Evolutionary conservation across 1,139 yeast genomes (phyloP).

Genomic region (Hanseniaspora uvarum): DNA sequence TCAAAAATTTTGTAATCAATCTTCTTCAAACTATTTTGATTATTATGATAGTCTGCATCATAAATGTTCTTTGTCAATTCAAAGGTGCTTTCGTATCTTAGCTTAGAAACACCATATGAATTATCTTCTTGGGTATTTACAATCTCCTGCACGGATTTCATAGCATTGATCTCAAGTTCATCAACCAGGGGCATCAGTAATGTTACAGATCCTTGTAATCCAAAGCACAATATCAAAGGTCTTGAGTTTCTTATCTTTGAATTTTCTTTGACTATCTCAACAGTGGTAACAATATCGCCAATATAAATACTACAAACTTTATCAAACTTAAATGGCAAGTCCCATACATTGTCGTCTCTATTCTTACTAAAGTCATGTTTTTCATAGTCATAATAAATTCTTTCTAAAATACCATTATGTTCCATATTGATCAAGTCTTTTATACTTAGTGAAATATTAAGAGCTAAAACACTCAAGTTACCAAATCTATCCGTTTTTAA

Average conservation of each 20-base stretch:
- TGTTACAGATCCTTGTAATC: constrained; percentile 14
- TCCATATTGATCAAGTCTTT: constrained; percentile 6
- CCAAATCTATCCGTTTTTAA: constrained; percentile 15
- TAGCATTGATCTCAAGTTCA: background rate
- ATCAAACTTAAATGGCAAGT: constrained; percentile 11
- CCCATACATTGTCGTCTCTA: constrained; percentile 17
- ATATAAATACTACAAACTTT: constrained; percentile 4
- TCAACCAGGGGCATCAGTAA: constrained; percentile 1
- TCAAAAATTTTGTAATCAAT: background rate
- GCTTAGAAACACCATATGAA: background rate
- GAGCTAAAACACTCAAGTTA: background rate
- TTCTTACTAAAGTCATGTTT: constrained; percentile 3
- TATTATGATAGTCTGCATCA: constrained; percentile 7
- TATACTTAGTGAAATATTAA: background rate
- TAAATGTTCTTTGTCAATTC: constrained; percentile 8
- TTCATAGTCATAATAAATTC: background rate
- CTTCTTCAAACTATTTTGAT: background rate
- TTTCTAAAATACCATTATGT: background rate
- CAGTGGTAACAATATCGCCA: constrained; percentile 8
- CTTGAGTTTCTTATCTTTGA: constrained; percentile 5
- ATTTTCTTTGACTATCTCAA: background rate
- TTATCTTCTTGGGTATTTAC: background rate
- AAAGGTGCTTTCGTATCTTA: constrained; percentile 12
- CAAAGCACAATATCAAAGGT: constrained; percentile 5
- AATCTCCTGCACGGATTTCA: background rate